Evolutionary conservation across 176 grass and related monocot genomes (phyloP).

Genomic region (Chloris gayana): DNA sequence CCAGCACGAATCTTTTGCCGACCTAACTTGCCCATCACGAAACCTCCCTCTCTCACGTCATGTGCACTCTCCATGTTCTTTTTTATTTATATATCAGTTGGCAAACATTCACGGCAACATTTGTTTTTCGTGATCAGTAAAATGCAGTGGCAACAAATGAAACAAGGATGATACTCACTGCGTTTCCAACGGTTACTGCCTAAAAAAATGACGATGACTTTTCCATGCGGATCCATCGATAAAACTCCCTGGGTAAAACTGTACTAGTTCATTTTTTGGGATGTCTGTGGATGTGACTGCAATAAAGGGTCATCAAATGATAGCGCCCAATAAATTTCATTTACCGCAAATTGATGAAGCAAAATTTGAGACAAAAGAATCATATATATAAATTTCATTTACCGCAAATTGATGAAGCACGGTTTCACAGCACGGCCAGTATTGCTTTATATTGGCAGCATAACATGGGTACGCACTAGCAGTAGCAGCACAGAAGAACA

Average conservation of each 20-base stretch:
- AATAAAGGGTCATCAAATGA: too few relatives aligned
- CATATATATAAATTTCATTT: background rate
- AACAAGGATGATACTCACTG: too few relatives aligned
- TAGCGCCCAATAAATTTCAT: too few relatives aligned
- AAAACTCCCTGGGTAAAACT: too few relatives aligned
- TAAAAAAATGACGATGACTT: too few relatives aligned
- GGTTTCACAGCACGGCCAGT: background rate
- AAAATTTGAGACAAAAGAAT: background rate
- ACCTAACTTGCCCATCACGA: conserved; percentile 41
- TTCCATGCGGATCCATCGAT: too few relatives aligned
- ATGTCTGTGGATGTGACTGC: too few relatives aligned
- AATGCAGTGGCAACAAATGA: background rate
- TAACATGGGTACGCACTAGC: too few relatives aligned
- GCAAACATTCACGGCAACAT: too few relatives aligned
- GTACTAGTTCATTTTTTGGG: too few relatives aligned
- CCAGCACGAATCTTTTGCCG: conserved; percentile 40
- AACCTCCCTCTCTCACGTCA: background rate
- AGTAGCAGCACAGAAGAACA: too few relatives aligned
- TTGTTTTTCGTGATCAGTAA: background rate
- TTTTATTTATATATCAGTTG: background rate
- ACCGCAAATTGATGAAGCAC: background rate
- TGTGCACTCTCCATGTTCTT: background rate
- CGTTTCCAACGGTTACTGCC: too few relatives aligned
- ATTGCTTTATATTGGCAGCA: background rate
- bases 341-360: background rate